Conservation (phyloP, 495 filamentous ascomycete genomes). For the Pyrenula massariospora region DNA sequence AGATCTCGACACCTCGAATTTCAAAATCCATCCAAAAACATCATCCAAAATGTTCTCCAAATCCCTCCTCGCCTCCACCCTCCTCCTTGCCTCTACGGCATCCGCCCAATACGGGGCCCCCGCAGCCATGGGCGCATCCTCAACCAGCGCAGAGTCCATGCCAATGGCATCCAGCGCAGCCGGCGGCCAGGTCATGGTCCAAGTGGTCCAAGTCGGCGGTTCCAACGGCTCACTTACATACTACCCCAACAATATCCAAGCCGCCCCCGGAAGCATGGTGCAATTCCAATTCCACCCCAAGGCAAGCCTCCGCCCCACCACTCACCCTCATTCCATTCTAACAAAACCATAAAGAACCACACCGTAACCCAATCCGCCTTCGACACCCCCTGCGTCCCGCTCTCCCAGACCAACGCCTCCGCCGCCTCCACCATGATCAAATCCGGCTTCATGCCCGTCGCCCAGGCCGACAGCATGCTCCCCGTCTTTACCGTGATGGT, state of each 20-base stretch:
- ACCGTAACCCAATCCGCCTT: slow-evolving; percentile 33
- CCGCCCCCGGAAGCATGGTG: slow-evolving; percentile 29
- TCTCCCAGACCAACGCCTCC: slow-evolving; percentile 6
- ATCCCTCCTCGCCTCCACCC: neutral
- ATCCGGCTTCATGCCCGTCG: slow-evolving; percentile 45
- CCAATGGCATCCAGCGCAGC: neutral
- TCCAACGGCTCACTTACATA: slow-evolving; percentile 15
- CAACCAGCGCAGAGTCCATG: slow-evolving; percentile 7
- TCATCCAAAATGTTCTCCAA: slow-evolving; percentile 1
- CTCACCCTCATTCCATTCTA: neutral
- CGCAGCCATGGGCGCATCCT: slow-evolving; percentile 12
- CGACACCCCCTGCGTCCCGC: slow-evolving; percentile 31
- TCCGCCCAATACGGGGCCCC: slow-evolving; percentile 6
- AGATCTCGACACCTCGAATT: too few relatives aligned
- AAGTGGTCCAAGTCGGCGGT: slow-evolving; percentile 39
- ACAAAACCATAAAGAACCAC: slow-evolving; percentile 28
- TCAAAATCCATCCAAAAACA: neutral
- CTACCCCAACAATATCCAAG: slow-evolving; percentile 25
- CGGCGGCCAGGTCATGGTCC: slow-evolving; percentile 20
- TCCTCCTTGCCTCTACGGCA: slow-evolving; percentile 1
- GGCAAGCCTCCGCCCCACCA: slow-evolving; percentile 9
- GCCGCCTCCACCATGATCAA: slow-evolving; percentile 38
- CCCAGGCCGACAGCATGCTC: neutral
- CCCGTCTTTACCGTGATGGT: slow-evolving; percentile 30
- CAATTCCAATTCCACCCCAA: slow-evolving; percentile 41